These are phyloP conservation scores for Aspergillus cavernicola DNA, from an alignment of 495 filamentous ascomycete genomes.

Conservation along the genomic window DNA sequence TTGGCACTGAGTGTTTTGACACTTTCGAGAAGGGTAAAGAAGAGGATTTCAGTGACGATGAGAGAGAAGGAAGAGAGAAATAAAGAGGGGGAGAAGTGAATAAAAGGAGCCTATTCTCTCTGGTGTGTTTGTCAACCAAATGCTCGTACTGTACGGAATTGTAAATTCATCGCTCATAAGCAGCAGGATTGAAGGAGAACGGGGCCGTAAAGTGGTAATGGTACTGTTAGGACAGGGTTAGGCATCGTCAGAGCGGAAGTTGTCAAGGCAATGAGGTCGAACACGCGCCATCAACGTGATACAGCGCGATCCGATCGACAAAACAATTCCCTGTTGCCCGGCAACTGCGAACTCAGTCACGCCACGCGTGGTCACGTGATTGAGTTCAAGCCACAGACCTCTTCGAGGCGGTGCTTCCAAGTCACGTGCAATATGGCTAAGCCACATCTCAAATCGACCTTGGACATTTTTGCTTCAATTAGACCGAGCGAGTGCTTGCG, in stretches of 20 bases:
- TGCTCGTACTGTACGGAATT: background rate
- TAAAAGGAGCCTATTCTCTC: background rate
- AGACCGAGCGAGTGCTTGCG: constrained; percentile 2
- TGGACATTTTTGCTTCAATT: constrained; percentile 24
- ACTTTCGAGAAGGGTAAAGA: background rate
- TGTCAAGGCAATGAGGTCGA: constrained; percentile 13
- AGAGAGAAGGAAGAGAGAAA: constrained; percentile 1
- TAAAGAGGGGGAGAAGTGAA: constrained; percentile 4
- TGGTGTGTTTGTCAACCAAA: too few species aligned
- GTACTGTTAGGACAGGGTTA: constrained; percentile 19
- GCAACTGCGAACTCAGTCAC: constrained; percentile 12
- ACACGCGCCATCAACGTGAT: constrained; percentile 16
- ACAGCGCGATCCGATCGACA: constrained; percentile 17
- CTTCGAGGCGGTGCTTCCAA: constrained; percentile 14
- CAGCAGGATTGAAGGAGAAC: background rate
- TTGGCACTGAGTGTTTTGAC: too few species aligned
- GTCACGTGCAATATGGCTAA: constrained; percentile 7
- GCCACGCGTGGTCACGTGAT: constrained; percentile 12
- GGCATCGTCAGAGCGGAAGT: constrained; percentile 9
- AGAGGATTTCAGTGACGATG: constrained; percentile 3
- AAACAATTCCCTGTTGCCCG: constrained; percentile 19
- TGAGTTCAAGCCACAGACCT: constrained; percentile 8
- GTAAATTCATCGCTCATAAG: background rate
- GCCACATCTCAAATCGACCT: constrained; percentile 15
- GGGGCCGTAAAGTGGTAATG: constrained; percentile 15